Conservation (phyloP, 176 grass and related monocot species). For the Paspalum vaginatum region DNA sequence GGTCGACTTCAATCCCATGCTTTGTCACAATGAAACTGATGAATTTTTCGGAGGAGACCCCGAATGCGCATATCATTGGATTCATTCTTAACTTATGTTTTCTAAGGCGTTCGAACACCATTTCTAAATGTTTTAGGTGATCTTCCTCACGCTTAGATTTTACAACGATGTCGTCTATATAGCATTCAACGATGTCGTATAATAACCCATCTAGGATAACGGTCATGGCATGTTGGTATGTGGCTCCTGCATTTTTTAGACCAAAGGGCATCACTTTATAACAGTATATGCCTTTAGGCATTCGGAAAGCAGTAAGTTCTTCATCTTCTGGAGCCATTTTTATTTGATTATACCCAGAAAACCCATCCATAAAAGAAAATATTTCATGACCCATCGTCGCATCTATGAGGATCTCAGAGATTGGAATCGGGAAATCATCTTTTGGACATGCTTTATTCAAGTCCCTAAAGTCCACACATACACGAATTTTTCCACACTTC, state of each 20-base stretch:
- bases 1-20: neutral
- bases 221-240: too few relatives aligned
- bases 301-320: neutral
- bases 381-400: neutral
- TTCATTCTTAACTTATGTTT: neutral
- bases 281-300: neutral
- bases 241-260: neutral
- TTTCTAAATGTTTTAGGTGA: neutral
- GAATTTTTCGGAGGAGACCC: neutral
- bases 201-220: neutral
- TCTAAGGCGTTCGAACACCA: neutral
- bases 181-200: neutral
- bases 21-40: neutral
- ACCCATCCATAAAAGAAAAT: neutral
- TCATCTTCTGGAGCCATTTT: neutral
- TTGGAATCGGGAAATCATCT: neutral
- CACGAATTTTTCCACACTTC: neutral
- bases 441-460: too few relatives aligned
- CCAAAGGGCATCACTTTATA: neutral
- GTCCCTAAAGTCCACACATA: too few relatives aligned
- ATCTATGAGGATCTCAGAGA: neutral
- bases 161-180: conserved; percentile 5
- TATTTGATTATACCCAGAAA: neutral
- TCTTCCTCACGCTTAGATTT: neutral
- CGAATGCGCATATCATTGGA: neutral